phyloP scores from a whole-genome alignment of 1,284 basidiomycete genomes.

The Filobasidium uniguttulatum region DNA sequence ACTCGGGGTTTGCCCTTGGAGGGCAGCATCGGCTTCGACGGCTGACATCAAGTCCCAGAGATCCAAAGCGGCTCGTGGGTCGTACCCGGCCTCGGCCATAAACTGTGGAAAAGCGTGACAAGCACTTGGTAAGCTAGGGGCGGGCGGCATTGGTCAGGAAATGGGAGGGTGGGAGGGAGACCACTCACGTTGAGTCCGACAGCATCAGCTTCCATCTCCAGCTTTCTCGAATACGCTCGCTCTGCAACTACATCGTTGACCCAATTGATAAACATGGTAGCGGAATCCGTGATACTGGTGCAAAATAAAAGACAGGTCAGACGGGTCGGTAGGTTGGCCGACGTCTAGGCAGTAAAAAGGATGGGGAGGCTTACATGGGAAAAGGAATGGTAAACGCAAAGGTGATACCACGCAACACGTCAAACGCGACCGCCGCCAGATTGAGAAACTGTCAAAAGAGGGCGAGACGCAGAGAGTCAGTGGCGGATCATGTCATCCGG shows the following conservation, averaged over 20 bases:
- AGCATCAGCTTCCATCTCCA: slow-evolving; percentile 43
- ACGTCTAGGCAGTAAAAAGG: background rate
- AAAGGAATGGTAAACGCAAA: slow-evolving; percentile 43
- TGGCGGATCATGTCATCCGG: background rate
- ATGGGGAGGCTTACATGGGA: slow-evolving; percentile 30
- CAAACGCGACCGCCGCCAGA: slow-evolving; percentile 41
- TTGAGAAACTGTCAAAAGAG: slow-evolving; percentile 36
- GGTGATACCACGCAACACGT: slow-evolving; percentile 40
- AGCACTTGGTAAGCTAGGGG: background rate
- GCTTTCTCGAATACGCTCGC: slow-evolving; percentile 41
- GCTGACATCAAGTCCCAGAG: slow-evolving; percentile 42
- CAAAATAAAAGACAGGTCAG: background rate
- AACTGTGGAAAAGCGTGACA: slow-evolving; percentile 19
- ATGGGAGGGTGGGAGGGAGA: background rate
- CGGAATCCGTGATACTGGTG: slow-evolving; percentile 39
- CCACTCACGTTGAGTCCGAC: slow-evolving; percentile 40
- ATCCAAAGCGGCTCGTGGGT: slow-evolving; percentile 39
- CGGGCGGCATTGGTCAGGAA: background rate
- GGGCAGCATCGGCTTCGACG: slow-evolving; percentile 37
- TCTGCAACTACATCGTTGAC: slow-evolving; percentile 41
- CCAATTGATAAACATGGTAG: slow-evolving; percentile 40
- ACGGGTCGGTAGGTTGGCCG: too few relatives aligned
- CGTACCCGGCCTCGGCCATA: slow-evolving; percentile 41
- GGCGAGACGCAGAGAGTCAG: background rate
- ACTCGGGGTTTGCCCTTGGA: slow-evolving; percentile 21